These are phyloP conservation scores for Arctium lappa DNA, from an alignment of 129 eudicot genomes.

Conservation along the genomic window DNA sequence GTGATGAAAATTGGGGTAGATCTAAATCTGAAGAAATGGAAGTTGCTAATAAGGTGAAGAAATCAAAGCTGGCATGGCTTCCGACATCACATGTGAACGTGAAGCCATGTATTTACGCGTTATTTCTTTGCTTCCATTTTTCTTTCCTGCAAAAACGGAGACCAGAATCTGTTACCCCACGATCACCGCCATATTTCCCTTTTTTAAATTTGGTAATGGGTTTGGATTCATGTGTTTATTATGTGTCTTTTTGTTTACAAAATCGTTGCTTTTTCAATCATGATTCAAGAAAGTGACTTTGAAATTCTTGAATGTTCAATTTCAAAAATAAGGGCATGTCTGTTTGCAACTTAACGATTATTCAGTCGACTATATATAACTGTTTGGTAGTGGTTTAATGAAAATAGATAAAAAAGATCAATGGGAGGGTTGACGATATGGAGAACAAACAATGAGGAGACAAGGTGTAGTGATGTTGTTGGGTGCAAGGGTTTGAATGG, in stretches of 20 bases:
- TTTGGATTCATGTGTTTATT: neutral
- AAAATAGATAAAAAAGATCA: no score
- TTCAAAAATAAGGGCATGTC: no score
- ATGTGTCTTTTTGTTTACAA: neutral
- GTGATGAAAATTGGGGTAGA: neutral
- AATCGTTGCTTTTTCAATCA: neutral
- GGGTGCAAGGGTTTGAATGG: no score
- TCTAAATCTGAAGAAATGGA: constrained; percentile 15
- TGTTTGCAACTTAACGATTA: no score
- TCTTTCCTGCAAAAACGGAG: constrained; percentile 15
- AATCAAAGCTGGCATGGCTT: constrained; percentile 14
- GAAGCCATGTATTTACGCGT: constrained; percentile 32
- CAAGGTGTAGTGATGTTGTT: no score
- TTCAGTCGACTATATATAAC: no score
- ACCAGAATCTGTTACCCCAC: constrained; percentile 20
- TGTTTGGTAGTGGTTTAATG: no score
- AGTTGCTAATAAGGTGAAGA: neutral
- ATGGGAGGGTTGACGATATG: no score
- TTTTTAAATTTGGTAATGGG: neutral
- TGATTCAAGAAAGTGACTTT: neutral
- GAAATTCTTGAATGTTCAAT: no score
- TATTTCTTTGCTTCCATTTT: neutral
- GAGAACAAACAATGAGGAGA: no score
- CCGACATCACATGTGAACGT: constrained; percentile 38
- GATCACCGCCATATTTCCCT: constrained; percentile 25